Evolutionary conservation across 345 rosid genomes (phyloP).

Genomic region (Melaleuca quinquenervia): DNA sequence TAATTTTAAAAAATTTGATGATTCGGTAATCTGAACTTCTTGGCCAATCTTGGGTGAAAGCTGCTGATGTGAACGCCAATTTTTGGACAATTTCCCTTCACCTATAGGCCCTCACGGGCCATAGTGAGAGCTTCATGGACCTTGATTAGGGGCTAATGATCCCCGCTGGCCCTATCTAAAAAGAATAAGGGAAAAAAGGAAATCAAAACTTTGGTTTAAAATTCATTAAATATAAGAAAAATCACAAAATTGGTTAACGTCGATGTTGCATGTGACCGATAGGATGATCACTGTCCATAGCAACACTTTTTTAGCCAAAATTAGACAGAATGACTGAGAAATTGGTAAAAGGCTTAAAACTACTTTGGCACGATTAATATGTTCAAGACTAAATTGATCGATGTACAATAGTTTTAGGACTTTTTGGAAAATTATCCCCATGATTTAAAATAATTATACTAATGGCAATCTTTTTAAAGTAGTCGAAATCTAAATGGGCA

Average conservation of each 20-base stretch:
- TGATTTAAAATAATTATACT: neutral
- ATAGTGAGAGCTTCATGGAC: fast-evolving
- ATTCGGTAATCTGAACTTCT: neutral
- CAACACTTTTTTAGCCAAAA: fast-evolving
- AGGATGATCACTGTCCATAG: fast-evolving
- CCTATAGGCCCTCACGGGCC: neutral
- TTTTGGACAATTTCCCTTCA: no score
- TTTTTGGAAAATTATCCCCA: neutral
- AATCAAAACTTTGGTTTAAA: neutral
- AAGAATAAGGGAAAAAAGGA: neutral
- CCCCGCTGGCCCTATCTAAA: fast-evolving
- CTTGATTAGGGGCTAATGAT: neutral
- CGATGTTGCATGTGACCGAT: fast-evolving
- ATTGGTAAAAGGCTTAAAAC: neutral
- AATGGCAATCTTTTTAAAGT: neutral
- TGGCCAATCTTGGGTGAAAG: neutral
- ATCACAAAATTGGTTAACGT: neutral
- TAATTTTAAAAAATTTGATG: no score
- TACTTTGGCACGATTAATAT: neutral
- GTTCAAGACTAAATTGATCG: fast-evolving
- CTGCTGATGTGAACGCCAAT: fast-evolving
- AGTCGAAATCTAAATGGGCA: neutral
- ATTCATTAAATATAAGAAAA: neutral
- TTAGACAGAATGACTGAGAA: fast-evolving
- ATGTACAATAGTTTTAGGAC: fast-evolving